Base-by-base conservation (phyloP, 2,329 filamentous ascomycete species). In the Graphium sp. region DNA sequence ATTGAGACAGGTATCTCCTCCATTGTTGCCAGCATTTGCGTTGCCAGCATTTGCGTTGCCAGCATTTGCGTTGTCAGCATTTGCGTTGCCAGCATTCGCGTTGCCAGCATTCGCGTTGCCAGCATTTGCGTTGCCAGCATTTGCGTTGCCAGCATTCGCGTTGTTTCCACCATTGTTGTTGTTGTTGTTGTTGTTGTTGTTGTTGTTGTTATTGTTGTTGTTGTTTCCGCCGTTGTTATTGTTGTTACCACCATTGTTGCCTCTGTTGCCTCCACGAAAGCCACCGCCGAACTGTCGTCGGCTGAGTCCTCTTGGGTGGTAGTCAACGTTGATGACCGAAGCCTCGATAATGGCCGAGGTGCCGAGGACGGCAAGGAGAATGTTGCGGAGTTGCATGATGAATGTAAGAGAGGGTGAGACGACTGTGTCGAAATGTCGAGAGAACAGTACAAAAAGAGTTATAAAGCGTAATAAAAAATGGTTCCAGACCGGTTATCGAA, bases 371-470 rank as follows among this genome's bases (percentile, higher is more conserved):
- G 60, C 53, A 26, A 62, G 35, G 35, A 66, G 38, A 26, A 62
- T 41, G 34, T 66, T 64, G 43, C 66, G 43, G 43, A 65, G 56
- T 65, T 69, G 70, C 26, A 41, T 62, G 53, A 37, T 32, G 26
- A 26, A 30, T 22, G 26, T 31, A 29, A 35, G 35, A 32, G 32
- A 26, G 33, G 34, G 24, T 24, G 31, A 38, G 41, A 42, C 43
- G 39, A 38, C 36, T 34, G 39, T 38, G 37, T 43, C 38, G 35
- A 38, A 41, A 40, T 31, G 26, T 36, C 35, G 24, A 24, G 32
- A 37, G 22, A 23, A 32, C 34, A 34, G 29, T 48, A 48, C 41
- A 35, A 32, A 11, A 28, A 20, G 16, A 30, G 13, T 18, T 28
- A n/a, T 11, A 29, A 30, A 33, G 33, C 21, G 8, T 28, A 35